A percentile compares a stretch with the other conserved stretches of the same genome.
These are phyloP conservation scores for Neltuma alba DNA, from an alignment of 306 rosid genomes.

Conservation along the genomic window DNA sequence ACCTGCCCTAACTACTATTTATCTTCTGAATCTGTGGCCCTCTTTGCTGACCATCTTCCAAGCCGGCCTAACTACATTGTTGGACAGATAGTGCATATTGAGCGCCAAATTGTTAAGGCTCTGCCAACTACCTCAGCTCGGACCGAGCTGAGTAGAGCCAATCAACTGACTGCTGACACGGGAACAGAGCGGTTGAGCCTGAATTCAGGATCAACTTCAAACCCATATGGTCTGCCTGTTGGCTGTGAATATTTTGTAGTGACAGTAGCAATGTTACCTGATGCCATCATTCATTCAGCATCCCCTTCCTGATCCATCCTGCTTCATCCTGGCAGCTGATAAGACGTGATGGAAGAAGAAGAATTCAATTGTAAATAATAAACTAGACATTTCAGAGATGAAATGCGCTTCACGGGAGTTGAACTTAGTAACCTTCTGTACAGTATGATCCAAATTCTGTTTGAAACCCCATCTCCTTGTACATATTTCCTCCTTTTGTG, in stretches of 20 bases:
- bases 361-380: slow-evolving; percentile 81
- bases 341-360: slow-evolving; percentile 80
- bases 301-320: slow-evolving; percentile 98
- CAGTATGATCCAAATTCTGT: slow-evolving; percentile 61
- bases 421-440: slow-evolving; percentile 55
- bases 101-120: slow-evolving; percentile 77
- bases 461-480: slow-evolving; percentile 44
- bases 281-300: slow-evolving; percentile 81
- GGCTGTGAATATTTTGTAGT: slow-evolving; percentile 97
- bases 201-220: slow-evolving; percentile 89
- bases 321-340: slow-evolving; percentile 70
- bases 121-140: slow-evolving; percentile 30
- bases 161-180: slow-evolving; percentile 49
- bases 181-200: slow-evolving; percentile 77
- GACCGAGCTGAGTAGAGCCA: slow-evolving; percentile 52
- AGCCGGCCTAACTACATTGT: slow-evolving; percentile 86
- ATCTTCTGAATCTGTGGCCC: slow-evolving; percentile 88
- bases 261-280: slow-evolving; percentile 98
- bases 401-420: slow-evolving; percentile 53
- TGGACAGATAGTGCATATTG: slow-evolving; percentile 98
- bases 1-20: slow-evolving; percentile 81
- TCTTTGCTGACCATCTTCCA: slow-evolving; percentile 80
- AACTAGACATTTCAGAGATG: slow-evolving; percentile 40
- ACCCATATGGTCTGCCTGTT: slow-evolving; percentile 89
- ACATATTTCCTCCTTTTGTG: slow-evolving; percentile 37